These are phyloP conservation scores for Auricularia sp. DNA, from an alignment of 768 basidiomycete genomes.

Conservation along the genomic window DNA sequence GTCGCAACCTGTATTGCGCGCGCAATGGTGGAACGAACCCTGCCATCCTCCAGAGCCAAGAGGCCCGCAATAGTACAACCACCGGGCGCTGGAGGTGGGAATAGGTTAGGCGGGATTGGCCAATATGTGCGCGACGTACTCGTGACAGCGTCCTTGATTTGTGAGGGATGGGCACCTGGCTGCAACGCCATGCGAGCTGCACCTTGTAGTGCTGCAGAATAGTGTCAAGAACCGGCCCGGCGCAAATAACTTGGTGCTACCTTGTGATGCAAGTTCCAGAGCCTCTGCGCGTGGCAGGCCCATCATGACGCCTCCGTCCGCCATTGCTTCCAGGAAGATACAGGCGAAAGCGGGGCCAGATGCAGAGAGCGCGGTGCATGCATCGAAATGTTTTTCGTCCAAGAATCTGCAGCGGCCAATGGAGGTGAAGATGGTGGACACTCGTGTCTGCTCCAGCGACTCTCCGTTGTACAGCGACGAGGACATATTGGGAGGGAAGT, in stretches of 20 bases:
- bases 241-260: constrained; percentile 29
- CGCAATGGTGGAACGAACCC: constrained; percentile 88
- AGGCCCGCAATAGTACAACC: constrained; percentile 98
- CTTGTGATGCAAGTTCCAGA: constrained; percentile 89
- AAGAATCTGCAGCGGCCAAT: constrained; percentile 94
- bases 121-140: constrained; percentile 42
- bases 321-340: constrained; percentile 96
- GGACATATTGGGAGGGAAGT: constrained; percentile 34
- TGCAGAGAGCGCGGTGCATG: constrained; percentile 91
- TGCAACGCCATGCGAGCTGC: constrained; percentile 93
- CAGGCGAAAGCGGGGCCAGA: constrained; percentile 97
- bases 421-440: constrained; percentile 91
- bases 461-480: neutral
- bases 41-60: constrained; percentile 86
- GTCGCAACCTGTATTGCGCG: constrained; percentile 91
- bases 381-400: constrained; percentile 98
- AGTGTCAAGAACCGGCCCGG: neutral
- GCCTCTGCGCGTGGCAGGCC: constrained; percentile 90
- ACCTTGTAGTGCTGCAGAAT: constrained; percentile 73
- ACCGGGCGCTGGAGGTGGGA: constrained; percentile 62
- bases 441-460: constrained; percentile 42
- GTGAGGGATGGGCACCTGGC: constrained; percentile 83
- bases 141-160: constrained; percentile 94
- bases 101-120: constrained; percentile 1
- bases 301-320: constrained; percentile 99